Percentiles rank a stretch among this genome's conserved stretches.
phyloP scores from a whole-genome alignment of 805 yeast species.

The Metahyphopichia silvanorum region DNA sequence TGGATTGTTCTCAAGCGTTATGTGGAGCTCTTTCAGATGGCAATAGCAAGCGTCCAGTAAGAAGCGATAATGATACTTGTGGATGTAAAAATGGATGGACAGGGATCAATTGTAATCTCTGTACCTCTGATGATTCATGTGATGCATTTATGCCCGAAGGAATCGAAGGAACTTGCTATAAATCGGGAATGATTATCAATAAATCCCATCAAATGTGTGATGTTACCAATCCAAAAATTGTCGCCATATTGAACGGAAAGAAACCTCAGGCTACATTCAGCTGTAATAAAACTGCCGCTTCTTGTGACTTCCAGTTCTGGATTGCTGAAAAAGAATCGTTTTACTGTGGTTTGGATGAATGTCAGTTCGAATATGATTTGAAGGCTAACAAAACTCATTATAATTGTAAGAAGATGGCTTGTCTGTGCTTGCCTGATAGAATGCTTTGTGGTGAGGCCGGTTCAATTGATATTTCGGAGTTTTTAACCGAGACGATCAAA shows the following conservation, averaged over 20 bases:
- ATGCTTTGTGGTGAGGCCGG: slow-evolving; percentile 95
- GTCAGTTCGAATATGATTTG: slow-evolving; percentile 67
- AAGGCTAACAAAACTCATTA: slow-evolving; percentile 67
- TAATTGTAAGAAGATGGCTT: slow-evolving; percentile 71
- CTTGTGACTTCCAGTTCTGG: slow-evolving; percentile 95
- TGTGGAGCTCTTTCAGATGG: slow-evolving; percentile 82
- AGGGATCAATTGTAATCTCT: slow-evolving; percentile 92
- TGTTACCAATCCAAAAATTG: slow-evolving; percentile 85
- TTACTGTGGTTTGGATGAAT: slow-evolving; percentile 77
- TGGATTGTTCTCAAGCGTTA: slow-evolving; percentile 81
- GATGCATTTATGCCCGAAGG: slow-evolving; percentile 86
- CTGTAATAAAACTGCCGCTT: slow-evolving; percentile 63
- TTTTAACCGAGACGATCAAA: slow-evolving; percentile 78
- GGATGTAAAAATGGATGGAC: slow-evolving; percentile 84
- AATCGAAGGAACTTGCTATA: slow-evolving; percentile 83
- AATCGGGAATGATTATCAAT: slow-evolving; percentile 78
- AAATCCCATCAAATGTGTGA: slow-evolving; percentile 88
- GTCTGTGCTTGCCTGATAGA: slow-evolving; percentile 87
- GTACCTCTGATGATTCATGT: slow-evolving; percentile 71
- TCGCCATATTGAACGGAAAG: slow-evolving; percentile 73
- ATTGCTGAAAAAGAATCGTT: slow-evolving; percentile 86
- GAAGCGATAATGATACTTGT: slow-evolving; percentile 57
- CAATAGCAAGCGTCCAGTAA: slow-evolving; percentile 56
- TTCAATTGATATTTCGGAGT: slow-evolving; percentile 91
- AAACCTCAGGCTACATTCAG: slow-evolving; percentile 90